Conservation (phyloP, 2,329 filamentous ascomycete genomes). For the Penicillium sp. region DNA sequence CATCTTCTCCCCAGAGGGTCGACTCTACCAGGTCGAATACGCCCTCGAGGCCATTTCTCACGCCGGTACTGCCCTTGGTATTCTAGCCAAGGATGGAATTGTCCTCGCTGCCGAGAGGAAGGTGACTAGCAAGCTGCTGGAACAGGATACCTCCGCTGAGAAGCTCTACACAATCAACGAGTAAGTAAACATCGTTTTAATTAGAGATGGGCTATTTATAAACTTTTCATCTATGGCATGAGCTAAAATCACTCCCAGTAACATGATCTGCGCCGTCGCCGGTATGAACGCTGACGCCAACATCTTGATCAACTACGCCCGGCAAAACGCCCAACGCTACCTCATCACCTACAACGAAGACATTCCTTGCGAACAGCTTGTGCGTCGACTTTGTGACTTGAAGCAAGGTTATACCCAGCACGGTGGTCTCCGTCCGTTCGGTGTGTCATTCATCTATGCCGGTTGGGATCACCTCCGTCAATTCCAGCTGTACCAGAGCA, state of each 20-base stretch:
- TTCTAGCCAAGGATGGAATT: conserved; percentile 96
- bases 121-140: conserved; percentile 97
- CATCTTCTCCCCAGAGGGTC: conserved; percentile 99
- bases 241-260: conserved; percentile 57
- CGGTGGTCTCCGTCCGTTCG: conserved; percentile 95
- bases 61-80: conserved; percentile 93
- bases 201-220: neutral
- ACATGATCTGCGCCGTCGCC: conserved; percentile 99
- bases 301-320: conserved; percentile 99
- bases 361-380: conserved; percentile 97
- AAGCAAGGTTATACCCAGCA: conserved; percentile 99
- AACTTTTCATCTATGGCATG: neutral
- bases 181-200: conserved; percentile 53
- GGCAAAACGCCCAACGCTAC: conserved; percentile 93
- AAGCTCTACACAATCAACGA: conserved; percentile 99
- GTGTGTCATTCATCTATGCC: conserved; percentile 99
- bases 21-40: conserved; percentile 99
- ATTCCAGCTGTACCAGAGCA: conserved; percentile 99
- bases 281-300: conserved; percentile 99
- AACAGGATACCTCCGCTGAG: conserved; percentile 99
- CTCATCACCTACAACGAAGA: conserved; percentile 99
- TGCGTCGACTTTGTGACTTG: conserved; percentile 91
- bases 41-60: conserved; percentile 98
- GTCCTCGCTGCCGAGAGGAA: conserved; percentile 97
- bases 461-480: conserved; percentile 94